Evolutionary conservation across 108 stramenopile species (phyloP), one percentile per base, ranked within the genome.

Genomic region (Nitzschia palea): DNA sequence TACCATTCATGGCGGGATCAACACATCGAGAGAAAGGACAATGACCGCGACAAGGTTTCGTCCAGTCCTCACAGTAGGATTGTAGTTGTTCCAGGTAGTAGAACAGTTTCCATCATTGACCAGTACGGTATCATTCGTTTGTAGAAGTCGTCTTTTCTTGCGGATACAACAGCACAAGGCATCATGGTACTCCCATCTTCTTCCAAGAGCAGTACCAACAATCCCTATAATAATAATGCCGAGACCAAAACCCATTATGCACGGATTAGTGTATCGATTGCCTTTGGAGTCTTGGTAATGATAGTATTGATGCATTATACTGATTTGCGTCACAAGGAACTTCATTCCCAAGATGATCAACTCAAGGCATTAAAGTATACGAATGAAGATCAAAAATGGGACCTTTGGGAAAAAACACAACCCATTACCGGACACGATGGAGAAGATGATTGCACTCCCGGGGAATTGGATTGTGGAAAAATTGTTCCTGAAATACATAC

Each of bases 241-340:
- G 33, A 32, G 17, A 31, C 25, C 59, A 40, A 43, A 60, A n/a
- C 15, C 0, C 8, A 18, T 26, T 42, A 14, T 8, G 43, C 17
- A n/a, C 59, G 59, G 6, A 26, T 42, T 32, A 2, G 35, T 12
- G 17, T n/a, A 6, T 34, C 32, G 31, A 14, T 60, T 23, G 35
- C 40, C 36, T 60, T 60, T 42, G 59, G 59, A 14, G 2, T 60
- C 22, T 9, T 40, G 15, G 18, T 40, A 1, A 60, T 60, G 59
- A 32, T 60, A 20, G n/a, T 43, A 20, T 60, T 60, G 40, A 60
- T 60, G 8, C 31, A 31, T 12, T 60, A 40, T 36, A 26, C 59
- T 1, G 59, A 60, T 22, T 40, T 20, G 20, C 36, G 43, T 42
- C 59, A 60, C 10, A 17, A 40, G n/a, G 14, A 31, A 10, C 27